Conservation (phyloP, 768 basidiomycete genomes). For the Termitomyces sp. region DNA sequence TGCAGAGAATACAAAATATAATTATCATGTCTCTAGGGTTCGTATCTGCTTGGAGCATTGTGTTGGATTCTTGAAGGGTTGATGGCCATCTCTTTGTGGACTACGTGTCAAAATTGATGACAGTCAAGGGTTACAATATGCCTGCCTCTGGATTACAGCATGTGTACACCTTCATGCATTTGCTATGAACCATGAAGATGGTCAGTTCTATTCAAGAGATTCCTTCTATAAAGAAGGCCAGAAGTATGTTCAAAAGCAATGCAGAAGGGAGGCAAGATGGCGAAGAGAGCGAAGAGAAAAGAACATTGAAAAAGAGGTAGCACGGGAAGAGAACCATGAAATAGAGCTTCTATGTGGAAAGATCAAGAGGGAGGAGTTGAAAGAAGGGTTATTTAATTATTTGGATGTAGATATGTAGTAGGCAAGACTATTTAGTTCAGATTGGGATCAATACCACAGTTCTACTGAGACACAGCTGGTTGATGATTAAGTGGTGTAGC, state of each 20-base stretch:
- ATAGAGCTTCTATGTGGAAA: conserved; percentile 18
- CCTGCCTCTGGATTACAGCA: conserved; percentile 26
- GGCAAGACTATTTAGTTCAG: background rate
- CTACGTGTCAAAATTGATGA: conserved; percentile 25
- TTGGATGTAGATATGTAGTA: background rate
- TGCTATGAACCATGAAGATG: conserved; percentile 14
- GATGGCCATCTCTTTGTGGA: conserved; percentile 25
- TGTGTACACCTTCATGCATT: conserved; percentile 32
- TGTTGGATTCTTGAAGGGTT: conserved; percentile 31
- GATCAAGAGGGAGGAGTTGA: conserved; percentile 22
- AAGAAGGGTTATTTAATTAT: conserved; percentile 10
- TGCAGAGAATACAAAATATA: conserved; percentile 19
- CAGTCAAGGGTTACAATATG: conserved; percentile 15
- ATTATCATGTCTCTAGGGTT: conserved; percentile 26
- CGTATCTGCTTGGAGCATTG: conserved; percentile 31
- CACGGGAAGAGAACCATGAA: conserved; percentile 8
- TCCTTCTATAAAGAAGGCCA: background rate
- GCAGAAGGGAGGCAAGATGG: background rate
- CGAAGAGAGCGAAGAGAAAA: background rate
- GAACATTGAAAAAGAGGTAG: background rate
- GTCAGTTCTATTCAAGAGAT: background rate
- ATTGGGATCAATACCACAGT: background rate
- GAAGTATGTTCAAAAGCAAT: background rate
- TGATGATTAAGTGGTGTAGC: too few species aligned
- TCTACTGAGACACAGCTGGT: background rate